phyloP scores from a whole-genome alignment of 148 eudicot genomes.

The Vaccinium corymbosum region DNA sequence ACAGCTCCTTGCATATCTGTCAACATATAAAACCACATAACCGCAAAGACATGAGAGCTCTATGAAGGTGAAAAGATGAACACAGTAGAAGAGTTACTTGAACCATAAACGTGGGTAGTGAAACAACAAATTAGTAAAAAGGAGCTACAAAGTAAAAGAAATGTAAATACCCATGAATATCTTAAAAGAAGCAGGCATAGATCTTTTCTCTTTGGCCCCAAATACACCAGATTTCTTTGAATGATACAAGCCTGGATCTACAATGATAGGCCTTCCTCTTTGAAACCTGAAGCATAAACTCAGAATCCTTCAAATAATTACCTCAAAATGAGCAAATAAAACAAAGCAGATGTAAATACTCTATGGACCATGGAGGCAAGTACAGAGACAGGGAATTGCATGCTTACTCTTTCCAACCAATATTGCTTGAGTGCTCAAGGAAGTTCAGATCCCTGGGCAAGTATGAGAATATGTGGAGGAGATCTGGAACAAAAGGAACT shows the following conservation, averaged over 20 bases:
- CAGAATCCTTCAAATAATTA: background rate
- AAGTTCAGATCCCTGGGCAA: conserved; percentile 93
- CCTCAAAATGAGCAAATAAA: background rate
- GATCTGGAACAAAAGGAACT: conserved; percentile 48
- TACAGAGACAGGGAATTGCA: conserved; percentile 12
- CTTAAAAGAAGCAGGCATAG: conserved; percentile 78
- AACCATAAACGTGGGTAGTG: background rate
- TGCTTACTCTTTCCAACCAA: conserved; percentile 97
- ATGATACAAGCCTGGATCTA: conserved; percentile 94
- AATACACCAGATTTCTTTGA: conserved; percentile 70
- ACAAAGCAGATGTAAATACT: background rate
- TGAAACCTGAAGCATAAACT: conserved; percentile 47
- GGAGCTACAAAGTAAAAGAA: conserved; percentile 7
- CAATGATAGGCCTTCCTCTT: conserved; percentile 82
- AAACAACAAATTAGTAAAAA: background rate
- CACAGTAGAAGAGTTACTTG: background rate
- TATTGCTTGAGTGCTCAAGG: conserved; percentile 81
- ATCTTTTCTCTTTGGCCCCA: conserved; percentile 95
- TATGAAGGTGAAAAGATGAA: background rate
- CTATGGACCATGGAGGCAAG: conserved; percentile 13
- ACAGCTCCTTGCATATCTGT: background rate
- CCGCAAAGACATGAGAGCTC: background rate
- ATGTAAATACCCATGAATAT: conserved; percentile 58
- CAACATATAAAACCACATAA: background rate
- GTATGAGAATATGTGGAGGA: conserved; percentile 90